Base-by-base conservation (phyloP, 257 asterid genomes). In the Mentha longifolia region DNA sequence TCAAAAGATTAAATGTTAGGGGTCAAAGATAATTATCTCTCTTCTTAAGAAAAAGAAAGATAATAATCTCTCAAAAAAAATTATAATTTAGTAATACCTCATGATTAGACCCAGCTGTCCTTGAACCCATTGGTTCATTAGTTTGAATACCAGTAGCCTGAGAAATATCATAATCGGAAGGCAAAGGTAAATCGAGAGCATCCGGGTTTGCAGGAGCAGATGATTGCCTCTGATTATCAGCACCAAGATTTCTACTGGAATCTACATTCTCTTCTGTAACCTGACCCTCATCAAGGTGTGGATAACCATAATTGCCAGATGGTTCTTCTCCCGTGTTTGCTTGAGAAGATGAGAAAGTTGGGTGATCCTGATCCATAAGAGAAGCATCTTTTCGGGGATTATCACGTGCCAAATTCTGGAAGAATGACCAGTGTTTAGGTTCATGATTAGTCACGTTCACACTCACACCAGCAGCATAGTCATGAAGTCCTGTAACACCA, bases 301-400 rank as follows among this genome's bases (percentile, higher is more conserved):
- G 71, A 79, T 74, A 82, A 71, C 81, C 81, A 77, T 86, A 84
- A 78, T 82, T 88, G 41, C 78, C 49, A 10, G 91, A 31, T 33
- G 68, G 60, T 43, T 64, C 85, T 54, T 78, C 96, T 67, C 81
- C 94, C 45, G 72, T 64, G 69, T 83, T 85, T 61, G 83, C 80
- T 73, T 57, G 79, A 17, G 85, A 41, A 71, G 87, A 65, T 31
- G 92, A 76, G 75, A 85, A 83, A 62, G 73, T 75, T 70, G 76
- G 84, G 79, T 92, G 97, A 82, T 92, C 97, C 78, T 88, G 98
- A 86, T 93, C 98, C 86, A 93, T 90, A 76, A 93, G 95, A 65
- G 98, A 93, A 61, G 85, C 79, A 70, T 93, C 96, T 65, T 76
- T 85, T 76, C 95, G 80, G 4, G 82, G 75, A 76, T 84, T 89